Evolutionary conservation across 1,284 basidiomycete genomes (phyloP).

Genomic region (Irpex sp.): DNA sequence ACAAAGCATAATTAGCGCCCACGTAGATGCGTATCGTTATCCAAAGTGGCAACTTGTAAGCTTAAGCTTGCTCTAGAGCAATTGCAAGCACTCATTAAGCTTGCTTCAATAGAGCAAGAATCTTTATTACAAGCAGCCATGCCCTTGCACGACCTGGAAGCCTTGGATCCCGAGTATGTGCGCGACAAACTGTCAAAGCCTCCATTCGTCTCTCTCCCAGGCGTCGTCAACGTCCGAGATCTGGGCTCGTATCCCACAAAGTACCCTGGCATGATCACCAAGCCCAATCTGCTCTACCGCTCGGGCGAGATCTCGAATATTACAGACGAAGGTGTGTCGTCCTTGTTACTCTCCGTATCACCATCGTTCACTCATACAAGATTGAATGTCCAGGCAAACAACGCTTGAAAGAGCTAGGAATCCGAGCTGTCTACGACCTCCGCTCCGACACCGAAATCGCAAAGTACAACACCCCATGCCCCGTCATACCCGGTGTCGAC

Average conservation of each 20-base stretch:
- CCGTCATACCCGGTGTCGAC: slow-evolving; percentile 57
- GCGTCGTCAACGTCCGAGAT: slow-evolving; percentile 71
- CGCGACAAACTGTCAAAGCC: slow-evolving; percentile 55
- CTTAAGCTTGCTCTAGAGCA: too few species aligned
- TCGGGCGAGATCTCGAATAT: slow-evolving; percentile 68
- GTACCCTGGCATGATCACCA: slow-evolving; percentile 46
- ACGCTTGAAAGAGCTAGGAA: slow-evolving; percentile 55
- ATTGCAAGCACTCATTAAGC: too few species aligned
- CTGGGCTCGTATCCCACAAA: slow-evolving; percentile 58
- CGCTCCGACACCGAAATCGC: slow-evolving; percentile 74
- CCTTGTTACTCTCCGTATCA: not conserved
- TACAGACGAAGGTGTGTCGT: slow-evolving; percentile 54
- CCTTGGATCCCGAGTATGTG: slow-evolving; percentile 64
- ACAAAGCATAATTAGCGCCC: too few species aligned
- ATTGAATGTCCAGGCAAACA: slow-evolving; percentile 42
- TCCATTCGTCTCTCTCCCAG: slow-evolving; percentile 64
- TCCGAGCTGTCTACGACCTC: slow-evolving; percentile 67
- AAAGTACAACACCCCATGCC: slow-evolving; percentile 65
- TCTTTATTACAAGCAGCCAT: not conserved
- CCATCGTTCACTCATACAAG: not conserved
- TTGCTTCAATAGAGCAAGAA: too few species aligned
- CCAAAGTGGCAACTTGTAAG: too few species aligned
- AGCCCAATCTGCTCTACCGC: slow-evolving; percentile 54
- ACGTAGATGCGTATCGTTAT: too few species aligned
- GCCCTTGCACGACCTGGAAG: slow-evolving; percentile 38